These are phyloP conservation scores for Boletus rubescentipes DNA, from an alignment of 768 basidiomycete genomes.

Conservation along the genomic window DNA sequence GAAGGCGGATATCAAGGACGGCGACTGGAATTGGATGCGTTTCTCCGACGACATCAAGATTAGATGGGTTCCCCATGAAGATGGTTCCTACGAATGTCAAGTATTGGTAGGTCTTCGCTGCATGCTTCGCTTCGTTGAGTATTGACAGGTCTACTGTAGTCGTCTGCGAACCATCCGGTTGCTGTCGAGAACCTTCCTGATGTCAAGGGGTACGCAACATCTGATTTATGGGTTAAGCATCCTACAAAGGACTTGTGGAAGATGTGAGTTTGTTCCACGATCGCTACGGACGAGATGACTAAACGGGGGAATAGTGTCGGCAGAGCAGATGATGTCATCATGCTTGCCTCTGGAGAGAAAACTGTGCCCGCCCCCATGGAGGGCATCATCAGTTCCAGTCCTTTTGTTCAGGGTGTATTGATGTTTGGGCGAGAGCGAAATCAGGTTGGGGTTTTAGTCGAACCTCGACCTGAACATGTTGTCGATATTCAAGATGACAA, in stretches of 20 bases:
- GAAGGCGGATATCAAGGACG: slow-evolving; percentile 6
- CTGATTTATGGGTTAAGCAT: not conserved
- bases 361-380: slow-evolving; percentile 28
- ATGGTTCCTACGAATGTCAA: slow-evolving; percentile 35
- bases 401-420: slow-evolving; percentile 21
- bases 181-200: not conserved
- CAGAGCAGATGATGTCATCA: slow-evolving; percentile 36
- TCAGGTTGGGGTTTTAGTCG: slow-evolving; percentile 28
- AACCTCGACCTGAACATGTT: not conserved
- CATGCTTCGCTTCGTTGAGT: not conserved
- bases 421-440: slow-evolving; percentile 35
- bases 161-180: slow-evolving; percentile 14
- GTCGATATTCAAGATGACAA: slow-evolving; percentile 15
- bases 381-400: slow-evolving; percentile 16
- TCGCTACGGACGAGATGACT: not conserved
- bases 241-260: slow-evolving; percentile 45
- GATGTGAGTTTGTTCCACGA: slow-evolving; percentile 28
- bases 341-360: slow-evolving; percentile 34
- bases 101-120: slow-evolving; percentile 29
- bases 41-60: slow-evolving; percentile 18
- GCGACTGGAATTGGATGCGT: slow-evolving; percentile 19
- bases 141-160: not conserved
- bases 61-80: slow-evolving; percentile 33
- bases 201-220: not conserved
- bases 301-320: slow-evolving; percentile 32